A percentile compares a stretch with the other conserved stretches of the same genome.
phyloP scores from a whole-genome alignment of 1,284 basidiomycete genomes.

The Malassezia cuniculi region DNA sequence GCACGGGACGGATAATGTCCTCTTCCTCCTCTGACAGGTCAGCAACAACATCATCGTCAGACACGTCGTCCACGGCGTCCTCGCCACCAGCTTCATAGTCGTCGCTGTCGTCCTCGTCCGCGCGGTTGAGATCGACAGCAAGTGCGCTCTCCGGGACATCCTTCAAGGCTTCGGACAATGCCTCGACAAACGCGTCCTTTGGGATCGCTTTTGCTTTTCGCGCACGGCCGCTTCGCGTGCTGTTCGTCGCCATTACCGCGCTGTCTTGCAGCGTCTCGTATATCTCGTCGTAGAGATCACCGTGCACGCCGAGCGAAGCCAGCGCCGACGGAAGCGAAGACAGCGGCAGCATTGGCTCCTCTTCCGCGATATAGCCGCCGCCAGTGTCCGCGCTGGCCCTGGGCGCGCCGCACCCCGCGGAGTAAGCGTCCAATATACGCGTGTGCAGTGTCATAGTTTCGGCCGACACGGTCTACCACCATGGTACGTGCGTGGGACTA shows the following conservation, averaged over 20 bases:
- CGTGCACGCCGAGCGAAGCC: background rate
- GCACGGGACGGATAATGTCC: background rate
- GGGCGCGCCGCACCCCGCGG: too few relatives aligned
- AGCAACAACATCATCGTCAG: background rate
- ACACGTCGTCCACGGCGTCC: too few relatives aligned
- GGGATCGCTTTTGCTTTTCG: background rate
- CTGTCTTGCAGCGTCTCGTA: background rate
- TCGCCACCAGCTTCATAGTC: too few relatives aligned
- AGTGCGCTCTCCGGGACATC: too few relatives aligned
- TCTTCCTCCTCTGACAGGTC: background rate
- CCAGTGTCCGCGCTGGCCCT: too few relatives aligned
- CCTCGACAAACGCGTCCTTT: conserved; percentile 3
- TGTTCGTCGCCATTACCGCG: too few relatives aligned
- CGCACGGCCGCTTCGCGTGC: too few relatives aligned
- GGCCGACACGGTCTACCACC: background rate
- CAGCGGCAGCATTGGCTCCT: background rate
- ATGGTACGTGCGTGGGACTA: conserved; percentile 8
- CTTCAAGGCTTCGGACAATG: too few relatives aligned
- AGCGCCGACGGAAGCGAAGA: conserved; percentile 1
- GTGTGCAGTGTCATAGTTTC: too few relatives aligned
- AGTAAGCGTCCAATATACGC: too few relatives aligned
- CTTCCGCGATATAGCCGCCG: background rate
- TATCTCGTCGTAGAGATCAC: background rate
- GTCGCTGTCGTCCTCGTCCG: too few relatives aligned
- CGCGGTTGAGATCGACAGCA: too few relatives aligned